Base-by-base conservation (phyloP, 2,329 filamentous ascomycete species). In the Alternaria sp. region DNA sequence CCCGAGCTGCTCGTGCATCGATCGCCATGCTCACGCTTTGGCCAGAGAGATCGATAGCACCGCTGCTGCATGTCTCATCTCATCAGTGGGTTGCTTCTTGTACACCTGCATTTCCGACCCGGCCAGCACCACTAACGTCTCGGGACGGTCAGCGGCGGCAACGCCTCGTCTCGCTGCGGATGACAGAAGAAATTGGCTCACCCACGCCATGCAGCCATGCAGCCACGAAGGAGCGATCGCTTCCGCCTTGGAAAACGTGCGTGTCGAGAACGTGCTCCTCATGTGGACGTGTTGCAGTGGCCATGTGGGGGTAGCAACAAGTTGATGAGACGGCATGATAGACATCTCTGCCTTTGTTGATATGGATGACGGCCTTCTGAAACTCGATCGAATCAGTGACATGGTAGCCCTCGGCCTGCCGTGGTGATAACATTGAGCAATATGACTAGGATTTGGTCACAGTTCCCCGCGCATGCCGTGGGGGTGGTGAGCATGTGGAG, bases 81-180 rank as follows among this genome's bases (percentile, higher is more conserved):
- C 27, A 25, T 57, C 40, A 38, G 32, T 50, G 32, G 30, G 46
- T 40, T 51, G 44, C 54, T 32, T 57, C 32, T 54, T 54, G 51
- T 44, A 54, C 51, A 34, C 40, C 27, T 54, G 38, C 51, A 44
- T 54, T 44, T 34, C 18, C 51, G 16, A 32, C 5, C 34, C 28
- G 51, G 36, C 38, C 51, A 36, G 41, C 54, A 55, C 38, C 38
- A 46, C 50, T 54, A 63, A 63, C 60, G 54, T 52, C 60, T 57
- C 63, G 63, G 63, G 55, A 64, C 60, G 54, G 57, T 57, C 57
- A 59, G 63, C 58, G 30, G 55, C 61, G 61, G 54, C 54, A 61
- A 57, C 63, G 60, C 55, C 60, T 58, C 60, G 60, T 60, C 57
- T 57, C 43, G 48, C 50, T 51, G 59, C 49, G 34, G 41, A 45